Percentiles rank a stretch among this genome's conserved stretches.
phyloP scores from a whole-genome alignment of 257 asterid species.

The Forsythia viridissima region DNA sequence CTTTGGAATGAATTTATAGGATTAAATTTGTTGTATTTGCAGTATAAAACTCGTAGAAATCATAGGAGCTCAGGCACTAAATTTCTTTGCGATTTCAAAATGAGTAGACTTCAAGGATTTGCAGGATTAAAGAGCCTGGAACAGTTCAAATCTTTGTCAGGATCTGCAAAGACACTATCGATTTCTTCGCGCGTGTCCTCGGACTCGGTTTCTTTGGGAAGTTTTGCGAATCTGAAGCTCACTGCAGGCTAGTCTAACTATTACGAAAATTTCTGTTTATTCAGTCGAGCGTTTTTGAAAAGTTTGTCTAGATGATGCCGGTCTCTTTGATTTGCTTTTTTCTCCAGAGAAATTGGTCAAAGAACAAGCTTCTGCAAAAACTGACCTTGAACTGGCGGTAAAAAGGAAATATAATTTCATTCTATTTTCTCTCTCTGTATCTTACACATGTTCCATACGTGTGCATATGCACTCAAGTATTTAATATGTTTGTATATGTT shows the following conservation, averaged over 20 bases:
- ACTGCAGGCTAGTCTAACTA: conserved; percentile 65
- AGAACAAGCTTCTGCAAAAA: conserved; percentile 91
- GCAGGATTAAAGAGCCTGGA: conserved; percentile 73
- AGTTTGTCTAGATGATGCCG: conserved; percentile 3
- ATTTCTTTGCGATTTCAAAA: conserved; percentile 37
- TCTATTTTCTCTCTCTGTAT: conserved; percentile 13
- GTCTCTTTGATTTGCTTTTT: conserved; percentile 4
- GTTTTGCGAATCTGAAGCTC: conserved; percentile 80
- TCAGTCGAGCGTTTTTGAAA: conserved; percentile 5
- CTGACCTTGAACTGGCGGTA: conserved; percentile 89
- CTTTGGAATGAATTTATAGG: conserved; percentile 4
- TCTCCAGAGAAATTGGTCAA: conserved; percentile 80
- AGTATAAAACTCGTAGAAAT: conserved; percentile 10
- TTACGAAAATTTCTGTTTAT: not conserved
- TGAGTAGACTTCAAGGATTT: conserved; percentile 69
- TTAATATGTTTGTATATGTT: conserved; percentile 11
- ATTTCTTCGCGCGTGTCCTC: conserved; percentile 46
- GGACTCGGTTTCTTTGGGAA: conserved; percentile 64
- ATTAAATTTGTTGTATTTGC: not conserved
- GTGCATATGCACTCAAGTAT: conserved; percentile 9
- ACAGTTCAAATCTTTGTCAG: conserved; percentile 48
- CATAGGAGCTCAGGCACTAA: conserved; percentile 18
- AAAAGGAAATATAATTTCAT: conserved; percentile 1
- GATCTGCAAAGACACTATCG: conserved; percentile 41
- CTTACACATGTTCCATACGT: not conserved